Base-by-base conservation (phyloP, 768 basidiomycete genomes). In the Lactarius trivialis region DNA sequence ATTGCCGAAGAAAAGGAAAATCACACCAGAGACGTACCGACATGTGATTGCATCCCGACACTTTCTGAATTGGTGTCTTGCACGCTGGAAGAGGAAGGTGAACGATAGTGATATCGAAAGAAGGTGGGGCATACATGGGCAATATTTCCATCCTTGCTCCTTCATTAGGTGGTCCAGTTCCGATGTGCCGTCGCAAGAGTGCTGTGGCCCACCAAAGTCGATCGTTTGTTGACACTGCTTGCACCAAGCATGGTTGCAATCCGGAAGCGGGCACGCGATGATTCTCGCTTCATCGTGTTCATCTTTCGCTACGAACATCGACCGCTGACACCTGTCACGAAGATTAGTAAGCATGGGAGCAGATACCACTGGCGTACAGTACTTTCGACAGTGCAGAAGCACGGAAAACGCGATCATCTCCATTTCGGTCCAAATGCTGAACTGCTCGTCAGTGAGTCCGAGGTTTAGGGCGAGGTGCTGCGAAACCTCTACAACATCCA, bases 41-140 rank as follows among this genome's bases (percentile, higher is more conserved):
- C 79, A 85, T 85, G 69, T 85, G 83, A 61, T 83, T 79, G 56
- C 84, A 85, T 2, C 84, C 84, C 17, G 70, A 71, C 9, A 75
- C 74, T 66, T 82, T 85, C 59, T 74, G 77, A 21, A 82, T 78
- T 4, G 82, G 78, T 11, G 82, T 80, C 57, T 70, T 69, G 66
- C 80, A 81, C 7, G 78, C 79, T 80, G 15, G n/a, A 50, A 3
- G 19, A 36, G 17, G 7, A 1, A 26, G 30, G 15, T 36, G 2
- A 6, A 12, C 11, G 8, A 26, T 15, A 39, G 21, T 4, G 30
- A 26, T n/a, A 8, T 2, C 3, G n/a, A 19, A 9, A 7, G 15
- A 6, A 6, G 21, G 33, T 17, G 2, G 32, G 15, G 36, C 69
- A 26, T 63, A 74, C 73, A 68, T n/a, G 74, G 73, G 58, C 74